phyloP scores from a whole-genome alignment of 345 rosid genomes.

The Toxicodendron radicans region DNA sequence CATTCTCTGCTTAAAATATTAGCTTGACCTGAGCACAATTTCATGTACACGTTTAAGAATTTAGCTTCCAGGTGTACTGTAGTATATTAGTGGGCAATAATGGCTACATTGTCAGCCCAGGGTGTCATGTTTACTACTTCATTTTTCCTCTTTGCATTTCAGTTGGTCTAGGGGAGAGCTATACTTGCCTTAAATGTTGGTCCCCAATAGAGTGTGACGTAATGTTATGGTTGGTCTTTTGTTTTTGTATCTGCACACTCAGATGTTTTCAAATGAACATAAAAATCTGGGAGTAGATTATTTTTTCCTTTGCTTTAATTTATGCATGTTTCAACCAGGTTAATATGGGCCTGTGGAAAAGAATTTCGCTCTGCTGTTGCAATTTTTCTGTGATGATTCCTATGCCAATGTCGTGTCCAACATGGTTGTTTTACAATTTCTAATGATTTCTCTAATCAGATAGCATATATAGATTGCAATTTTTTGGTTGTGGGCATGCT shows the following conservation, averaged over 20 bases:
- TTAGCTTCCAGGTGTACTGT: neutral
- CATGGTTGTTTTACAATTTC: neutral
- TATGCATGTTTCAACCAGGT: neutral
- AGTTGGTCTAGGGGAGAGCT: neutral
- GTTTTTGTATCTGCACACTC: neutral
- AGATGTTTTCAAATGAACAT: neutral
- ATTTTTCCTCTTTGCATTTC: neutral
- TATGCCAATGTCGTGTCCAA: neutral
- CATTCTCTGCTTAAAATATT: neutral
- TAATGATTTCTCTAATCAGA: neutral
- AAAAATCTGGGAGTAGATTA: neutral
- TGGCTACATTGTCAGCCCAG: neutral
- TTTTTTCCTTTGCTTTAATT: conserved; percentile 4
- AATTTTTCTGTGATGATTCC: neutral
- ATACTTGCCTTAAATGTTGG: neutral
- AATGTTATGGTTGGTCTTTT: neutral
- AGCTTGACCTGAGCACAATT: conserved; percentile 2
- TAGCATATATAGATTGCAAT: neutral
- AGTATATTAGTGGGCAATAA: neutral
- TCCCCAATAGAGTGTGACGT: neutral
- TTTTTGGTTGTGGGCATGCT: neutral
- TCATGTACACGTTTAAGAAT: neutral
- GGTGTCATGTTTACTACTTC: neutral
- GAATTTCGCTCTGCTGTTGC: neutral
- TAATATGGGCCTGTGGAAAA: neutral